Evolutionary conservation across 1,284 basidiomycete species (phyloP).

Genomic region (Testicularia cyperi): DNA sequence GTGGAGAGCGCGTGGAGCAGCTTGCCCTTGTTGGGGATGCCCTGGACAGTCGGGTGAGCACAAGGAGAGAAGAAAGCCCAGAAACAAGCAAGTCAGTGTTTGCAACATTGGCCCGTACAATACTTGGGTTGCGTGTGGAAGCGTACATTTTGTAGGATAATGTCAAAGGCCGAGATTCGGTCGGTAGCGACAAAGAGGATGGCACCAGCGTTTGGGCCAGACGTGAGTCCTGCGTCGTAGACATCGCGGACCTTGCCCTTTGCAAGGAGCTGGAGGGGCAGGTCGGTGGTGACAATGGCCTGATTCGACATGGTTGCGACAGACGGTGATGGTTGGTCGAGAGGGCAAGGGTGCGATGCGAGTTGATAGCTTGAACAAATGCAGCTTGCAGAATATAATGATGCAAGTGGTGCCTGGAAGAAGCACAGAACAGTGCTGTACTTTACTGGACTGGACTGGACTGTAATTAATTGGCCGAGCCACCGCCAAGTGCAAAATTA

Average conservation of each 20-base stretch:
- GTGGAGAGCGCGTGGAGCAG: slow-evolving; percentile 85
- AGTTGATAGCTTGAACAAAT: slow-evolving; percentile 1
- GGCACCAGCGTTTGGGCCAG: slow-evolving; percentile 41
- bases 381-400: no score
- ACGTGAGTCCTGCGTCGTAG: slow-evolving; percentile 50
- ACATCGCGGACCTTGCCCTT: slow-evolving; percentile 59
- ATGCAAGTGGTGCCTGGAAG: no score
- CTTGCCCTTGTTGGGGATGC: slow-evolving; percentile 89
- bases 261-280: slow-evolving; percentile 56
- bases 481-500: no score
- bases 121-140: no score
- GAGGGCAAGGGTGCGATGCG: not conserved
- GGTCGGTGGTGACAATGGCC: slow-evolving; percentile 42
- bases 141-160: slow-evolving; percentile 64
- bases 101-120: no score
- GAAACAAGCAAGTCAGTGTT: no score
- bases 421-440: no score
- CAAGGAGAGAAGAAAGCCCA: no score
- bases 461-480: no score
- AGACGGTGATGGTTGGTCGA: not conserved
- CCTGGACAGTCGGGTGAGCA: no score
- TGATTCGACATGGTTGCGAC: slow-evolving; percentile 12
- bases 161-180: slow-evolving; percentile 94
- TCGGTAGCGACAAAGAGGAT: slow-evolving; percentile 89
- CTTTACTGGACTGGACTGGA: no score